Conservation (phyloP, 495 filamentous ascomycete genomes). For the Penicillium antarcticum region DNA sequence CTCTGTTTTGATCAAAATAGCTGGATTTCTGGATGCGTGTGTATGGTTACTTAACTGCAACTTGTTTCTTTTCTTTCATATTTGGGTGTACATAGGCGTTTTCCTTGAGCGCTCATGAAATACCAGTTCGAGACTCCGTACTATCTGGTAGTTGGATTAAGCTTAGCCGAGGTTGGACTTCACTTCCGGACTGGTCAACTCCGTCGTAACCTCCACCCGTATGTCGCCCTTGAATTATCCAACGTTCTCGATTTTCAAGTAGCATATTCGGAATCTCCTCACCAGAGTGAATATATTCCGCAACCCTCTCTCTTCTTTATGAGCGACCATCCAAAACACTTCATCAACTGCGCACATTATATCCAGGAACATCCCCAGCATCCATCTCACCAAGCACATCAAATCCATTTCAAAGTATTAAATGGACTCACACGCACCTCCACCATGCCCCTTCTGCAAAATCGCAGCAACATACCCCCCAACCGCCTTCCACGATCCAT, state of each 20-base stretch:
- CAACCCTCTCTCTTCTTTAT: too few relatives aligned
- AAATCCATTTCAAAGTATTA: not conserved
- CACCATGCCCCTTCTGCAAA: slow-evolving; percentile 39
- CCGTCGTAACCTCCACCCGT: too few relatives aligned
- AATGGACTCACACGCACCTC: slow-evolving; percentile 1
- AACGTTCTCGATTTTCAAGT: too few relatives aligned
- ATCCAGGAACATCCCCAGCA: too few relatives aligned
- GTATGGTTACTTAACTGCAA: slow-evolving; percentile 13
- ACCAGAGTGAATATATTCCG: too few relatives aligned
- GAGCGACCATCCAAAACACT: too few relatives aligned
- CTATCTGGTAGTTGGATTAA: not conserved
- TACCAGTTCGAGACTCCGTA: not conserved
- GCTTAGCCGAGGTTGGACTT: slow-evolving; percentile 9
- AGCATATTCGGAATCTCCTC: too few relatives aligned
- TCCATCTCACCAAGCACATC: too few relatives aligned
- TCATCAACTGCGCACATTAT: too few relatives aligned
- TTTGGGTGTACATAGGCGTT: slow-evolving; percentile 9
- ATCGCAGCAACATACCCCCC: slow-evolving; percentile 43
- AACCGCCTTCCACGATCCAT: slow-evolving; percentile 20
- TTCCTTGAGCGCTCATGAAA: not conserved
- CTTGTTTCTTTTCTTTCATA: slow-evolving; percentile 3
- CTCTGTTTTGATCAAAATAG: slow-evolving; percentile 19
- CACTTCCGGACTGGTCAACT: not conserved
- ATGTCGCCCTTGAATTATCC: too few relatives aligned
- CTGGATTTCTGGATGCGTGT: slow-evolving; percentile 15